These are phyloP conservation scores for Lasiosphaeris hirsuta DNA, from an alignment of 495 filamentous ascomycete genomes.

Conservation along the genomic window DNA sequence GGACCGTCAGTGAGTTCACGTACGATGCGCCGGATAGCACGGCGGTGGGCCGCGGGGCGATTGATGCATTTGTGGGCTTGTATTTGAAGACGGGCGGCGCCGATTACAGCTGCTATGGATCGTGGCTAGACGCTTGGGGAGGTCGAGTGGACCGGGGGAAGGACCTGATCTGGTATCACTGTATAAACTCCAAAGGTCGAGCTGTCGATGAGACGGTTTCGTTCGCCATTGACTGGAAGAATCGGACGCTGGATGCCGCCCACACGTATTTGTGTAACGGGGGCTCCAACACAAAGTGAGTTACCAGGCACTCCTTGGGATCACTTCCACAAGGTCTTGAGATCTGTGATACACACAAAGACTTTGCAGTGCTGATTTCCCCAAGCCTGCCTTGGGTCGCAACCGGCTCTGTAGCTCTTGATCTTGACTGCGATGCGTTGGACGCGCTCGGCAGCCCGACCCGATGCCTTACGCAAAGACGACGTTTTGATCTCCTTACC, in stretches of 20 bases:
- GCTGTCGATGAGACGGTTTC: neutral
- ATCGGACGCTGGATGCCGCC: neutral
- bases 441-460: neutral
- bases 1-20: slow-evolving; percentile 1
- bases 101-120: neutral
- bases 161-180: neutral
- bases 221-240: slow-evolving; percentile 4
- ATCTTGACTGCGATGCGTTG: neutral
- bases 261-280: neutral
- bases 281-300: neutral
- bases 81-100: neutral
- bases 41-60: neutral
- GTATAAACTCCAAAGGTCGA: neutral
- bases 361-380: neutral
- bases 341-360: neutral
- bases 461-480: neutral
- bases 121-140: slow-evolving; percentile 1
- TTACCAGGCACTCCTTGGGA: neutral
- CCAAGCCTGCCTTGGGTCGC: neutral
- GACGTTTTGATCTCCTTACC: neutral
- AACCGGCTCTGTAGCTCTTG: neutral
- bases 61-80: neutral
- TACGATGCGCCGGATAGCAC: slow-evolving; percentile 3
- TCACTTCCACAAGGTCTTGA: too few relatives aligned
- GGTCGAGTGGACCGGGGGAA: neutral